Evolutionary conservation across 106 monocot genomes (phyloP).

Genomic region (Chionographis japonica): DNA sequence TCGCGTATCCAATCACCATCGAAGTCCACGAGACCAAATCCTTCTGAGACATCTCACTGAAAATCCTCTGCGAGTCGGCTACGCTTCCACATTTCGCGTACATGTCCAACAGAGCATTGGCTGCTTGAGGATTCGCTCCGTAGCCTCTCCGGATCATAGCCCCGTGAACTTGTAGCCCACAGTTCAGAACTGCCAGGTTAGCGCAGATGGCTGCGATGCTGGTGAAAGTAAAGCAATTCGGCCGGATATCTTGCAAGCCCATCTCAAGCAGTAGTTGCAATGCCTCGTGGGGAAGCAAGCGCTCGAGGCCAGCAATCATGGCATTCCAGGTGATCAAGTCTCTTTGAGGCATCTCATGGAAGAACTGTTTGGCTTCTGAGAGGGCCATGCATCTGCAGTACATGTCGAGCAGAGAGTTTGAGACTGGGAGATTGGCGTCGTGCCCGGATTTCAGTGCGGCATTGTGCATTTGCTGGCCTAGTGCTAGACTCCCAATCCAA

Average conservation of each 20-base stretch:
- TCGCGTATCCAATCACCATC: conserved; percentile 60
- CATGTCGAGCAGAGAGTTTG: conserved; percentile 62
- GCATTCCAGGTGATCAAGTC: conserved; percentile 79
- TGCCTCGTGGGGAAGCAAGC: conserved; percentile 18
- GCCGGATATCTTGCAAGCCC: conserved; percentile 15
- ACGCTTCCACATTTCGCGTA: conserved; percentile 75
- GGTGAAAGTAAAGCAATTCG: conserved; percentile 58
- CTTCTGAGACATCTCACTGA: conserved; percentile 39
- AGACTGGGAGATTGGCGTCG: conserved; percentile 26
- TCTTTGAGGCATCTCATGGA: conserved; percentile 37
- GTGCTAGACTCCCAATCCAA: conserved; percentile 9
- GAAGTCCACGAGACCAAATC: conserved; percentile 72
- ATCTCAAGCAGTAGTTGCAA: conserved; percentile 30
- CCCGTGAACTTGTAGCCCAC: conserved; percentile 57
- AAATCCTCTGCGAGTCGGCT: conserved; percentile 30
- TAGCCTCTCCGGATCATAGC: conserved; percentile 37
- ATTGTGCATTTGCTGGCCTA: conserved; percentile 58
- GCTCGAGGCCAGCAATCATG: conserved; percentile 42
- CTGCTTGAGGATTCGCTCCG: conserved; percentile 26
- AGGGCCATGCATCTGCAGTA: conserved; percentile 53
- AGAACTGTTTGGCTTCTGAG: conserved; percentile 34
- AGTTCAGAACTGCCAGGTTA: conserved; percentile 30
- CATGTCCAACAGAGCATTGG: conserved; percentile 75
- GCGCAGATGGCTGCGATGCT: conserved; percentile 49
- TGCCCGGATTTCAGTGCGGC: conserved; percentile 26